Evolutionary conservation across 768 basidiomycete species (phyloP).

Genomic region (Asterophora lycoperdoides): DNA sequence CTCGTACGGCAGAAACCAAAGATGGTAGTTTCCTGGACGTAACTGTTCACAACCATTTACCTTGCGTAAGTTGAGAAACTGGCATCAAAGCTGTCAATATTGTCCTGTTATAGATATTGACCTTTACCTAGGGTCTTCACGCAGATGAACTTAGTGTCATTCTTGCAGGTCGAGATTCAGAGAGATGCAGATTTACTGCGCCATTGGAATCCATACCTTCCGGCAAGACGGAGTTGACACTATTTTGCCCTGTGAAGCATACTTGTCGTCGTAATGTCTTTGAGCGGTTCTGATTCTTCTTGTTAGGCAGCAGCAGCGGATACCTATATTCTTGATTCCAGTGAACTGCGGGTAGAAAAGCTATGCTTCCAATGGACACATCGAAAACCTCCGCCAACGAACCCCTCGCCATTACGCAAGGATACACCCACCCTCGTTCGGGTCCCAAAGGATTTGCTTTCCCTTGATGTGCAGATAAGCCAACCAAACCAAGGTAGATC

Average conservation of each 20-base stretch:
- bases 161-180: conserved; percentile 60
- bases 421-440: conserved; percentile 44
- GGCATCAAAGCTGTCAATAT: too few relatives aligned
- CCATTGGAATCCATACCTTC: conserved; percentile 41
- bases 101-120: too few relatives aligned
- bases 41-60: conserved; percentile 59
- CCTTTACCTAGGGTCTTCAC: conserved; percentile 44
- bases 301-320: conserved; percentile 67
- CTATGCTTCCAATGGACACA: conserved; percentile 66
- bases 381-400: conserved; percentile 32
- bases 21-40: conserved; percentile 66
- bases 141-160: conserved; percentile 59
- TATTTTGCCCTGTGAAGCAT: conserved; percentile 70
- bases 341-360: conserved; percentile 60
- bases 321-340: conserved; percentile 61
- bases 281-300: neutral
- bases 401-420: conserved; percentile 21
- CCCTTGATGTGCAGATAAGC: conserved; percentile 58
- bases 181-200: conserved; percentile 53
- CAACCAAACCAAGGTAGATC: conserved; percentile 49
- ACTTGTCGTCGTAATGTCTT: neutral
- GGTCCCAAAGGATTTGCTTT: conserved; percentile 58
- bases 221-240: conserved; percentile 52
- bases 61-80: conserved; percentile 56
- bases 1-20: conserved; percentile 49